These are phyloP conservation scores for Berberis thunbergii DNA, from an alignment of 164 flowering plant genomes.

Conservation along the genomic window DNA sequence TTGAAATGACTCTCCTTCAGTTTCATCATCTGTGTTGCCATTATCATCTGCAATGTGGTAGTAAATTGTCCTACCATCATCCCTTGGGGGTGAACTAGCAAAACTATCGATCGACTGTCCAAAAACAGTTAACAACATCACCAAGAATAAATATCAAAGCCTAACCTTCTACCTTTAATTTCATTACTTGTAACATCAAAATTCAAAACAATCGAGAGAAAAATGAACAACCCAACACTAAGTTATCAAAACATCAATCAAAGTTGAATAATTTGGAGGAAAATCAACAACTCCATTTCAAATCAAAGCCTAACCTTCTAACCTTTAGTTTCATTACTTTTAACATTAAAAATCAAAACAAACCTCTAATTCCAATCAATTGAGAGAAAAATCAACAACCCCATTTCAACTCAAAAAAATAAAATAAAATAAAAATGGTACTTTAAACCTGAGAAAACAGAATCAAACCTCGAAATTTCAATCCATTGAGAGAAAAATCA, in stretches of 20 bases:
- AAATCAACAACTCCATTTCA: too few relatives aligned
- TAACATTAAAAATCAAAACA: not conserved
- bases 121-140: not conserved
- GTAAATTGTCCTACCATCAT: slow-evolving; percentile 59
- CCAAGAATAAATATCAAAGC: too few relatives aligned
- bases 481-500: too few relatives aligned
- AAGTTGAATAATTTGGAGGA: too few relatives aligned
- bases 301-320: not conserved
- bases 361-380: not conserved
- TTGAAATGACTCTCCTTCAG: slow-evolving; percentile 28
- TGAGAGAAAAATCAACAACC: not conserved
- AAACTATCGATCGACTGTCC: slow-evolving; percentile 55
- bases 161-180: too few relatives aligned
- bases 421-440: not conserved
- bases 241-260: too few relatives aligned
- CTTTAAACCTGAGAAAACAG: not conserved
- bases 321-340: slow-evolving; percentile 48
- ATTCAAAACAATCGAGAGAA: too few relatives aligned
- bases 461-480: slow-evolving; percentile 10
- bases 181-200: too few relatives aligned
- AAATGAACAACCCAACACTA: too few relatives aligned
- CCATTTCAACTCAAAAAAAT: not conserved
- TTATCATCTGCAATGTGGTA: slow-evolving; percentile 49
- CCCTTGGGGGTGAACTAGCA: slow-evolving; percentile 42
- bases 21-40: slow-evolving; percentile 44